A percentile compares a stretch with the other conserved stretches of the same genome.
Conservation (phyloP, 495 filamentous ascomycete genomes). For the Aspergillus asperescens region DNA sequence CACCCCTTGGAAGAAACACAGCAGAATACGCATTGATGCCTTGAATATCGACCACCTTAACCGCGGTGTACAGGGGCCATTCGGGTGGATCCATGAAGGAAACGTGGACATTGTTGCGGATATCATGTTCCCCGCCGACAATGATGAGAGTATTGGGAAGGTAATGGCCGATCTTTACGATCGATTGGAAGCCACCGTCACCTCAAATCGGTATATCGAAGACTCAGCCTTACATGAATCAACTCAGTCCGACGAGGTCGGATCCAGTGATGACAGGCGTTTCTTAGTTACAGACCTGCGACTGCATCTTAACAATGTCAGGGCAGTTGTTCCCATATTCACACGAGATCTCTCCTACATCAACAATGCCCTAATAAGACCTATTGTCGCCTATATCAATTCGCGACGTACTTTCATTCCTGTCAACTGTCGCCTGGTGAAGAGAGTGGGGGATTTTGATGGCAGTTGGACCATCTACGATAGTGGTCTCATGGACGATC, state of each 20-base stretch:
- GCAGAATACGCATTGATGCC: conserved; percentile 81
- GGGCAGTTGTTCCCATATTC: conserved; percentile 87
- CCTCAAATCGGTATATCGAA: conserved; percentile 52
- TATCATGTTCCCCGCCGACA: conserved; percentile 83
- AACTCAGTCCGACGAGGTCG: conserved; percentile 13
- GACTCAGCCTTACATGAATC: conserved; percentile 17
- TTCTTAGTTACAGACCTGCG: conserved; percentile 86
- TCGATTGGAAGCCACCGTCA: conserved; percentile 85
- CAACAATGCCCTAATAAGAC: conserved; percentile 88
- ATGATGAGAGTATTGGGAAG: conserved; percentile 80
- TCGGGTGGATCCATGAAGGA: conserved; percentile 95
- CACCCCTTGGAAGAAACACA: conserved; percentile 85
- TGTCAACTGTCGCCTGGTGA: conserved; percentile 88
- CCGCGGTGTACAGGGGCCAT: conserved; percentile 85
- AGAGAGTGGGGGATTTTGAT: conserved; percentile 81
- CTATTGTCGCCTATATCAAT: conserved; percentile 99
- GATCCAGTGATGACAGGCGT: conserved; percentile 49
- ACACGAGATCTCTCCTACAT: conserved; percentile 87
- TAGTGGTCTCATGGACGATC: conserved; percentile 89
- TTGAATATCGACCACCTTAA: conserved; percentile 95
- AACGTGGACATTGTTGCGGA: conserved; percentile 96
- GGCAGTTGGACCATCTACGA: conserved; percentile 95
- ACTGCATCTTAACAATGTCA: conserved; percentile 86
- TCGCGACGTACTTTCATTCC: conserved; percentile 89
- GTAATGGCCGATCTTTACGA: conserved; percentile 94